Evolutionary conservation across 2,329 filamentous ascomycete species (phyloP), one percentile per base, ranked within the genome.

Genomic region (Anthostomella pinea): DNA sequence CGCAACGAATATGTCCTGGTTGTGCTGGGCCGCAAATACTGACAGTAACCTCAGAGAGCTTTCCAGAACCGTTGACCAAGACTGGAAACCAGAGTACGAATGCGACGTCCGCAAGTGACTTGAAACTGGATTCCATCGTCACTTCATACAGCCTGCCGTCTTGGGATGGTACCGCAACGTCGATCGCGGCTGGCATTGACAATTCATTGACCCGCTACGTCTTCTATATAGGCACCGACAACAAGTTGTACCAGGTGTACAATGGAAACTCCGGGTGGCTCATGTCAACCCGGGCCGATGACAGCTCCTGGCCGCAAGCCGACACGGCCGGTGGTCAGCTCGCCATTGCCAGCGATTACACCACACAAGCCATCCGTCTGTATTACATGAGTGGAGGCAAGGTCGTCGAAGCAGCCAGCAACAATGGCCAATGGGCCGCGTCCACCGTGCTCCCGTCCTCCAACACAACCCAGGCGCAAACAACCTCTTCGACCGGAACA

Each of bases 171-270:
- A 55, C 38, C 8, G 46, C 55, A 3, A 38, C 43, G 7, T 24
- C 49, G 13, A 24, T 65, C 15, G 61, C 52, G 22, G 24, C 63
- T n/a, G 51, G 45, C 35, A 46, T 58, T 26, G 55, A 65, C 48
- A 45, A 33, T 9, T 33, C 40, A 5, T 48, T 38, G 31, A 56
- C 53, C 8, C 59, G 56, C 17, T 56, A 42, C 38, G 29, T 66
- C 26, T 65, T 59, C 52, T 67, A 66, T 43, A 53, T 66, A 30
- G 64, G 63, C 38, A 58, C 53, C 16, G 64, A 67, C 50, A 41
- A 41, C 17, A 48, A 46, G 30, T 49, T 67, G n/a, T 51, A 66
- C 46, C 52, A 54, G 17, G 28, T 57, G 41, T 42, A 50, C 35
- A 55, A 59, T 44, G 32, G 30, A 28, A 37, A 42, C 25, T 47